phyloP scores from a whole-genome alignment of 2,329 filamentous ascomycete genomes.

The Aspergillus ochraceoroseus region DNA sequence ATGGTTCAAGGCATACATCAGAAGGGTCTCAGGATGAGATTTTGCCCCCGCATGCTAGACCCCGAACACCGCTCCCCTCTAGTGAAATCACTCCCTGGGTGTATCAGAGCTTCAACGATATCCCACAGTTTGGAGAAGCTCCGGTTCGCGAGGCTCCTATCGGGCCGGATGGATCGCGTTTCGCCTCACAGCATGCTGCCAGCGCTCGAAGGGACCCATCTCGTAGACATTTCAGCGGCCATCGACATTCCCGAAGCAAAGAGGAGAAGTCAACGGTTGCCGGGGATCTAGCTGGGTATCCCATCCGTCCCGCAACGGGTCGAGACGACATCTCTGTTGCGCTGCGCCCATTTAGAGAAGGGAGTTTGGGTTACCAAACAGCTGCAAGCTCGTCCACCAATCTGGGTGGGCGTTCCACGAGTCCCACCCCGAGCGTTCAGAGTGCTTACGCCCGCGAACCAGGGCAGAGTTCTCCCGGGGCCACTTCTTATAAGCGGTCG shows the following conservation, averaged over 20 bases:
- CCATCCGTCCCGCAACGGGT: conserved; percentile 66
- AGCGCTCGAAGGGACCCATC: conserved; percentile 50
- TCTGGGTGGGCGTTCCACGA: conserved; percentile 62
- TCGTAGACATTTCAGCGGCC: conserved; percentile 48
- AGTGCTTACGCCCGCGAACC: conserved; percentile 54
- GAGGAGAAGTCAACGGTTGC: conserved; percentile 49
- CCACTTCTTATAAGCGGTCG: conserved; percentile 42
- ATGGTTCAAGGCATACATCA: conserved; percentile 59
- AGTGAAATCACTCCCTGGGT: conserved; percentile 97
- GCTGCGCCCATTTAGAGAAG: conserved; percentile 51
- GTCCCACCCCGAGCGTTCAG: conserved; percentile 72
- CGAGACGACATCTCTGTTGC: conserved; percentile 65
- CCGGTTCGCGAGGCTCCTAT: conserved; percentile 66
- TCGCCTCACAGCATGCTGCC: conserved; percentile 47
- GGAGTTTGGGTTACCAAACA: conserved; percentile 39
- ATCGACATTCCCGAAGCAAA: conserved; percentile 51
- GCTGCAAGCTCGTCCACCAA: conserved; percentile 49
- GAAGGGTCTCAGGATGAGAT: conserved; percentile 44
- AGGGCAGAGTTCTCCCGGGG: conserved; percentile 39
- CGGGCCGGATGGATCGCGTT: conserved; percentile 65
- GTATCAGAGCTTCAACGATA: conserved; percentile 81
- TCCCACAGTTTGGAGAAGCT: conserved; percentile 70
- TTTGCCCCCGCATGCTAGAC: conserved; percentile 71
- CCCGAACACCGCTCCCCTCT: conserved; percentile 77
- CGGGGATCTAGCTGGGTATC: conserved; percentile 44